phyloP scores from a whole-genome alignment of 768 basidiomycete species.

The Baorangia bicolor region DNA sequence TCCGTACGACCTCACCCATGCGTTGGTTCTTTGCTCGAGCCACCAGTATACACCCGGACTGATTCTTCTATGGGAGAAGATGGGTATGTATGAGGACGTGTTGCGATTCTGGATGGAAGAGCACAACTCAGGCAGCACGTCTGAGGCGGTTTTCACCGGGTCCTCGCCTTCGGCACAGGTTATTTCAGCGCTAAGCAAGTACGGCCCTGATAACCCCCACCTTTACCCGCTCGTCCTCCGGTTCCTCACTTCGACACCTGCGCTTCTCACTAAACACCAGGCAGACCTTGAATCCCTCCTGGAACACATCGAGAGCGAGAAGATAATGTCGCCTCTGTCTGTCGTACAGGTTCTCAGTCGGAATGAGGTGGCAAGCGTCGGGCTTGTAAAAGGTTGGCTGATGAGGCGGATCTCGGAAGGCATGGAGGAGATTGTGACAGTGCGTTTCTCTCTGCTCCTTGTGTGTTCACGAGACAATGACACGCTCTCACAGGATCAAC shows the following conservation, averaged over 20 bases:
- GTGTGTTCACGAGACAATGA: background rate
- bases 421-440: constrained; percentile 75
- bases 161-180: constrained; percentile 46
- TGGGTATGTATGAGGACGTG: constrained; percentile 96
- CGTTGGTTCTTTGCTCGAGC: constrained; percentile 91
- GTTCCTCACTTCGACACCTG: constrained; percentile 83
- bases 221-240: constrained; percentile 87
- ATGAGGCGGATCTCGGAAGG: constrained; percentile 73
- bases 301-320: constrained; percentile 74
- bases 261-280: constrained; percentile 68
- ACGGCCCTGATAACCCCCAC: constrained; percentile 69
- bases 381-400: constrained; percentile 90
- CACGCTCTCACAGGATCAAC: constrained; percentile 61
- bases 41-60: constrained; percentile 79
- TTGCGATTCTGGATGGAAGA: constrained; percentile 90
- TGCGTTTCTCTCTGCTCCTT: constrained; percentile 37
- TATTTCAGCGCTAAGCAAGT: constrained; percentile 67
- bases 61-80: constrained; percentile 86
- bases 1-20: constrained; percentile 89
- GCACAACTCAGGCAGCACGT: constrained; percentile 31
- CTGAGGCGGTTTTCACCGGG: constrained; percentile 27
- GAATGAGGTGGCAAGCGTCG: constrained; percentile 89
- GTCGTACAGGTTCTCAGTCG: constrained; percentile 87
- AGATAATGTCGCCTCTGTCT: constrained; percentile 85
- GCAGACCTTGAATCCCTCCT: constrained; percentile 70